phyloP scores from a whole-genome alignment of 2,329 filamentous ascomycete species.

The Chalara sp. region DNA sequence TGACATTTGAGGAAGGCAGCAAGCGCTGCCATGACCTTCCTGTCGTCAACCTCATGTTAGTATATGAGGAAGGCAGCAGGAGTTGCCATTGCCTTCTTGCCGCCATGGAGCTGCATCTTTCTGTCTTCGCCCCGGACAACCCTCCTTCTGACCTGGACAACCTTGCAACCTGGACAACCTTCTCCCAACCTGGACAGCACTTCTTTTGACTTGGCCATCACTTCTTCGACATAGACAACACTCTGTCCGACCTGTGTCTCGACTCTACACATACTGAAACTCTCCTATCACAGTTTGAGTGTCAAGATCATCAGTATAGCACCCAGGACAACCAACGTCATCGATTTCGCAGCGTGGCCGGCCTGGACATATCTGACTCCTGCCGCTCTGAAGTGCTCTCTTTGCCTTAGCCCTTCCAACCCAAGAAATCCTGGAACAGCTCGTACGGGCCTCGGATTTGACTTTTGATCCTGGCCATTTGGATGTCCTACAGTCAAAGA shows the following conservation, averaged over 20 bases:
- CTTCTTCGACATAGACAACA: background rate
- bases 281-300: too few species aligned
- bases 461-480: constrained; percentile 7
- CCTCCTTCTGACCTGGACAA: too few species aligned
- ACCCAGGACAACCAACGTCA: too few species aligned
- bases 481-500: constrained; percentile 2
- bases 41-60: too few species aligned
- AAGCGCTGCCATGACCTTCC: too few species aligned
- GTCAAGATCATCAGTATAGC: too few species aligned
- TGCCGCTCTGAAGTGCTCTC: background rate
- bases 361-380: too few species aligned
- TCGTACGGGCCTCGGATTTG: background rate
- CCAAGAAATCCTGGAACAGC: background rate
- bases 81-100: background rate
- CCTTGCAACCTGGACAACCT: too few species aligned
- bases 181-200: background rate
- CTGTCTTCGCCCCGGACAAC: background rate
- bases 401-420: background rate
- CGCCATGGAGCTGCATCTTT: background rate
- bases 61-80: background rate
- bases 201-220: background rate
- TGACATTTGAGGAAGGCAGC: too few species aligned
- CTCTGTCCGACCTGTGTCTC: too few species aligned
- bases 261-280: too few species aligned
- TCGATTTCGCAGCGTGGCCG: too few species aligned